Evolutionary conservation across 805 yeast genomes (phyloP).

Genomic region (Lachancea cidri): DNA sequence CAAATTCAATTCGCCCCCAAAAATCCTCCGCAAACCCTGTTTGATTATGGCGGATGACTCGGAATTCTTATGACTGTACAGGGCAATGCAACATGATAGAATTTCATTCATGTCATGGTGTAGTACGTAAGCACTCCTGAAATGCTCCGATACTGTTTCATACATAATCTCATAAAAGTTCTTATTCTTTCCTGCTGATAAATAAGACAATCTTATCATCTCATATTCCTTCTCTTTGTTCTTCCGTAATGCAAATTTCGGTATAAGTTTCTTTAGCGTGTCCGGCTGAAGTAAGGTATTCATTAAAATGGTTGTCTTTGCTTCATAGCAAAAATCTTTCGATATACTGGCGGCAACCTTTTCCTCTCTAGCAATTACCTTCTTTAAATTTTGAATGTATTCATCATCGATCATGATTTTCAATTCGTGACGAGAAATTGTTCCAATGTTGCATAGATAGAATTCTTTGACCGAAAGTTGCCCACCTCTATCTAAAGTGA

Average conservation of each 20-base stretch:
- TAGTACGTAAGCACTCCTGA: not conserved
- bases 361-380: conserved; percentile 1
- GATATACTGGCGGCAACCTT: not conserved
- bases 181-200: not conserved
- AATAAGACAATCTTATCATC: conserved; percentile 1
- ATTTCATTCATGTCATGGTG: not conserved
- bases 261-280: not conserved
- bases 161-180: conserved; percentile 1
- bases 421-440: not conserved
- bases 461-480: conserved; percentile 6
- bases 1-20: conserved; percentile 16
- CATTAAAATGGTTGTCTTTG: not conserved
- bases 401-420: not conserved
- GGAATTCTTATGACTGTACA: conserved; percentile 1
- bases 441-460: conserved; percentile 9
- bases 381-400: not conserved
- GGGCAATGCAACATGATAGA: not conserved
- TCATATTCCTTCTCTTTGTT: not conserved
- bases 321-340: not conserved
- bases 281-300: not conserved
- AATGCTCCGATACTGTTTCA: not conserved
- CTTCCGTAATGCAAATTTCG: not conserved
- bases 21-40: not conserved
- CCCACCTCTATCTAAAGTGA: conserved; percentile 4
- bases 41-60: conserved; percentile 1